A percentile compares a stretch with the other conserved stretches of the same genome.
phyloP scores from a whole-genome alignment of 164 flowering plant species.

The Paratinospora sagittata region DNA sequence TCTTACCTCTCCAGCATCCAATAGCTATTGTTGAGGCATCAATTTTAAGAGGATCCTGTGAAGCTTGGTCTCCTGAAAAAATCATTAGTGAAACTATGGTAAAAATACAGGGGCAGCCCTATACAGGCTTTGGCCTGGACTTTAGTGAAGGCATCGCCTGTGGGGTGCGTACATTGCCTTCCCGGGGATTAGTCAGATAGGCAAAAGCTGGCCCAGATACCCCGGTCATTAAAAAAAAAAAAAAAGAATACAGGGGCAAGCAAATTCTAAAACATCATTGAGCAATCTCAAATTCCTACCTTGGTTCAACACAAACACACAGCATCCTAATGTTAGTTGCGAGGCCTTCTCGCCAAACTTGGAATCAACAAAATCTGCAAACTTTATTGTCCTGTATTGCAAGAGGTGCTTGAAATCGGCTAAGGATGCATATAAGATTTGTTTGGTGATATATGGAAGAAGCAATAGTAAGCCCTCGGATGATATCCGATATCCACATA shows the following conservation, averaged over 20 bases:
- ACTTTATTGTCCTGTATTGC: conserved; percentile 64
- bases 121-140: too few relatives aligned
- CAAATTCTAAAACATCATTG: not conserved
- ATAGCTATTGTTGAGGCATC: conserved; percentile 70
- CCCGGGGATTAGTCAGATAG: too few relatives aligned
- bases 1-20: conserved; percentile 93
- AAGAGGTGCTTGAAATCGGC: conserved; percentile 84
- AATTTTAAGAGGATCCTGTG: conserved; percentile 25
- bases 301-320: conserved; percentile 56
- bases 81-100: not conserved
- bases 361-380: conserved; percentile 71
- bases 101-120: not conserved
- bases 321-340: conserved; percentile 62
- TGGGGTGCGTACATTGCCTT: too few relatives aligned
- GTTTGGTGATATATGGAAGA: conserved; percentile 84
- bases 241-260: too few relatives aligned
- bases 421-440: conserved; percentile 51
- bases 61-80: conserved; percentile 32
- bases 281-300: conserved; percentile 32
- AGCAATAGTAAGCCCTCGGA: conserved; percentile 94
- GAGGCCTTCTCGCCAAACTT: conserved; percentile 65
- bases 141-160: too few relatives aligned
- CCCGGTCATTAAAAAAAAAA: too few relatives aligned
- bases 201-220: too few relatives aligned
- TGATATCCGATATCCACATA: conserved; percentile 80